Evolutionary conservation across 306 rosid genomes (phyloP).

Genomic region (Gynostemma pentaphyllum): DNA sequence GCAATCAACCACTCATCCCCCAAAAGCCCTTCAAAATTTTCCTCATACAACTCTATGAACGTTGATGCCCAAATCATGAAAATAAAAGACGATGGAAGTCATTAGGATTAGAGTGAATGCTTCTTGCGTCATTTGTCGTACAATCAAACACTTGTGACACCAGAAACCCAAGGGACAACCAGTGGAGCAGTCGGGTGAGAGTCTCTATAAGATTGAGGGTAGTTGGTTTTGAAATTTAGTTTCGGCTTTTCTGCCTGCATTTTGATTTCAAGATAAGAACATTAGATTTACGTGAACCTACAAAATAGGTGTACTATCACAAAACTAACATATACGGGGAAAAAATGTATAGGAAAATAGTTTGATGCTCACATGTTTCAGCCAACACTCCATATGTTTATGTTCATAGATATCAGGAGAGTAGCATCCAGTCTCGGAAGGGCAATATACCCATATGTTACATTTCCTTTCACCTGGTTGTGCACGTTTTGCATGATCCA

Average conservation of each 20-base stretch:
- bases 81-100: background rate
- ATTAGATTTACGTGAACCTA: constrained; percentile 13
- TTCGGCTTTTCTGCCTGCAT: constrained; percentile 65
- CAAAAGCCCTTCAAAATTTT: constrained; percentile 6
- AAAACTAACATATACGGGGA: background rate
- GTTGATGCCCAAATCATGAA: background rate
- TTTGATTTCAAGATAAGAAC: constrained; percentile 12
- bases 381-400: constrained; percentile 83
- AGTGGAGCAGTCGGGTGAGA: constrained; percentile 55
- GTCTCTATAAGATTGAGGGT: constrained; percentile 55
- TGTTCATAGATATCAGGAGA: constrained; percentile 86
- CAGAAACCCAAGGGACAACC: constrained; percentile 79
- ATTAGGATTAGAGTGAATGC: background rate
- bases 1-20: constrained; percentile 4
- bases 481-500: constrained; percentile 64
- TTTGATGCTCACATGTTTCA: constrained; percentile 61
- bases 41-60: constrained; percentile 7
- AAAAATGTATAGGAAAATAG: background rate
- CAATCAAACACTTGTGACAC: constrained; percentile 27
- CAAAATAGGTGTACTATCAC: background rate
- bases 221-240: constrained; percentile 59
- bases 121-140: background rate
- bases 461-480: constrained; percentile 64
- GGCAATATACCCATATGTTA: constrained; percentile 95
- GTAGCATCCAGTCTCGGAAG: constrained; percentile 71